Conservation (phyloP, 306 rosid genomes). For the Pyrus betulifolia region DNA sequence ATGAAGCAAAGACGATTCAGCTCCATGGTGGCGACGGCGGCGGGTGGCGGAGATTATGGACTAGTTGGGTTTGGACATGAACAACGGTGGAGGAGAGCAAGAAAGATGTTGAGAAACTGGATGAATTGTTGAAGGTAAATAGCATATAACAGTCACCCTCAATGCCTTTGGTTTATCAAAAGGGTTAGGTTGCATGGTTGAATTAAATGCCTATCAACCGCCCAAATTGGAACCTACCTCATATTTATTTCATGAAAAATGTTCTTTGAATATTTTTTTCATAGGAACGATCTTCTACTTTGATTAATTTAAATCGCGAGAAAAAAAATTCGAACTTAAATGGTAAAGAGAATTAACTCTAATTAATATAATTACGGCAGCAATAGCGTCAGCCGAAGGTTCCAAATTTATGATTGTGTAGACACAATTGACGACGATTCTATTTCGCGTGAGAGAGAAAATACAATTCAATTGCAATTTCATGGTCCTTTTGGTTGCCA, state of each 20-base stretch:
- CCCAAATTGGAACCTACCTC: constrained; percentile 39
- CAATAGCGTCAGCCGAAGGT: too few species aligned
- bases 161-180: constrained; percentile 23
- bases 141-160: not conserved
- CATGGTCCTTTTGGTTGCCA: too few species aligned
- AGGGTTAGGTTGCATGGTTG: constrained; percentile 48
- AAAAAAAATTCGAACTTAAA: too few species aligned
- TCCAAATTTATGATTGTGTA: too few species aligned
- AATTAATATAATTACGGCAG: too few species aligned
- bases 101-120: not conserved
- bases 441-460: too few species aligned
- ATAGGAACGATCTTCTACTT: too few species aligned
- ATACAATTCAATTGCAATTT: too few species aligned
- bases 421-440: too few species aligned
- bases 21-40: constrained; percentile 27
- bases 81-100: constrained; percentile 5
- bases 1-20: constrained; percentile 49
- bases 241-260: constrained; percentile 6
- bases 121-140: constrained; percentile 2
- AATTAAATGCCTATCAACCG: constrained; percentile 20
- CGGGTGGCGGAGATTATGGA: not conserved
- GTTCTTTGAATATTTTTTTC: not conserved
- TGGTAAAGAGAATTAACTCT: too few species aligned
- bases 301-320: too few species aligned
- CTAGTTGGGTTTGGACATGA: constrained; percentile 22